phyloP scores from a whole-genome alignment of 176 grass and related monocot species.

The Ananas comosus region DNA sequence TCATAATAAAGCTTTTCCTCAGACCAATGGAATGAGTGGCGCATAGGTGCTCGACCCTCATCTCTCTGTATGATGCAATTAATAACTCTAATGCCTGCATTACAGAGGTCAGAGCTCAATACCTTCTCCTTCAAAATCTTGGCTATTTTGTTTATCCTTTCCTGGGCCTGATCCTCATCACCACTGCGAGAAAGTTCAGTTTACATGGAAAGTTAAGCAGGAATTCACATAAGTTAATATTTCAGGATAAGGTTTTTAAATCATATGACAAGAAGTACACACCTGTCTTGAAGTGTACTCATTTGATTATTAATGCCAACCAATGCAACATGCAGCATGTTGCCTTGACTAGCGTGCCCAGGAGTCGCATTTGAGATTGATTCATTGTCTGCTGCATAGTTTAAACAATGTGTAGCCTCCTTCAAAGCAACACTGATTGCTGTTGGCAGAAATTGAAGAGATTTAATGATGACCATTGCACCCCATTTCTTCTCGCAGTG shows the following conservation, averaged over 20 bases:
- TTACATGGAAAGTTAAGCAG: constrained; percentile 15
- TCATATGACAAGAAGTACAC: constrained; percentile 10
- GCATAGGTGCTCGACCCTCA: constrained; percentile 91
- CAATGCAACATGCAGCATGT: constrained; percentile 92
- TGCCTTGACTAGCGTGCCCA: constrained; percentile 40
- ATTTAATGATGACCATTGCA: constrained; percentile 92
- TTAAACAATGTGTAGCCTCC: constrained; percentile 41
- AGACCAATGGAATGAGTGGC: constrained; percentile 94
- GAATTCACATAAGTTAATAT: constrained; percentile 1
- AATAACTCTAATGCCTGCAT: constrained; percentile 55
- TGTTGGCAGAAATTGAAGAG: constrained; percentile 68
- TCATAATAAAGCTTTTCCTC: constrained; percentile 77
- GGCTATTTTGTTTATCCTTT: constrained; percentile 84
- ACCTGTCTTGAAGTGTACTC: constrained; percentile 98
- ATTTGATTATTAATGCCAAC: constrained; percentile 99
- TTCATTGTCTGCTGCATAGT: constrained; percentile 20
- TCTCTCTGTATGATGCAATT: constrained; percentile 99
- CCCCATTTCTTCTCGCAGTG: constrained; percentile 64
- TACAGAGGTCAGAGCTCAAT: constrained; percentile 66
- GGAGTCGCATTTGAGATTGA: constrained; percentile 30
- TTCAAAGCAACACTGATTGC: constrained; percentile 76
- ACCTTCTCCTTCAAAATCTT: constrained; percentile 89
- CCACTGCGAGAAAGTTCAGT: constrained; percentile 49
- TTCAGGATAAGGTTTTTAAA: not conserved
- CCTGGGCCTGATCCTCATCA: constrained; percentile 97